Percentiles rank a stretch among this genome's conserved stretches.
Conservation (phyloP, 1,284 basidiomycete genomes). For the Phylloporus sp. region DNA sequence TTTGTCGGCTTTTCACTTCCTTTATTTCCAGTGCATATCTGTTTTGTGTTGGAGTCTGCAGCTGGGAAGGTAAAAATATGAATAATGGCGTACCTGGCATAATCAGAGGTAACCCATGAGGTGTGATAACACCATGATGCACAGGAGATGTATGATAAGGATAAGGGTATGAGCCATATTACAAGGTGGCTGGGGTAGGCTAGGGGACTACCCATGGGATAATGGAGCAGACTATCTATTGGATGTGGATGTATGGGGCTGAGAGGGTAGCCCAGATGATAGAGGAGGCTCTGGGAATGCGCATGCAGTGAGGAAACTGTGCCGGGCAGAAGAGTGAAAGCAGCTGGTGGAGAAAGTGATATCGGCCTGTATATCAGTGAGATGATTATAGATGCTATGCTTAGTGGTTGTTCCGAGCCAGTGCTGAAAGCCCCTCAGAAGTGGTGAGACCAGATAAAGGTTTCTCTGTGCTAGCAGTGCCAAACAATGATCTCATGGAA, state of each 20-base stretch:
- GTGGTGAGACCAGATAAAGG: conserved; percentile 11
- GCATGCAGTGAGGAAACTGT: conserved; percentile 40
- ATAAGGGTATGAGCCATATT: conserved; percentile 39
- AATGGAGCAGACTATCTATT: conserved; percentile 35
- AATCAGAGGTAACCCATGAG: conserved; percentile 73
- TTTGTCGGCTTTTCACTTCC: conserved; percentile 9
- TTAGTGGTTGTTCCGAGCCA: conserved; percentile 20
- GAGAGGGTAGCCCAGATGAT: conserved; percentile 38
- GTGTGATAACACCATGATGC: conserved; percentile 52
- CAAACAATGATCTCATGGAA: conserved; percentile 26
- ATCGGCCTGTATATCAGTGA: conserved; percentile 69
- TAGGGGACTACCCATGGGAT: conserved; percentile 35
- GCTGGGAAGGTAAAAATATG: conserved; percentile 57
- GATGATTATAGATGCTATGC: conserved; percentile 21
- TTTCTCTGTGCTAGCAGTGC: conserved; percentile 23
- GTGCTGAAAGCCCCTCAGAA: conserved; percentile 25
- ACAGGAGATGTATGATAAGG: conserved; percentile 40
- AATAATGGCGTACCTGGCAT: conserved; percentile 83
- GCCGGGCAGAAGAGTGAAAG: conserved; percentile 46
- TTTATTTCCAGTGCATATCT: conserved; percentile 12
- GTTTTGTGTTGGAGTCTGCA: conserved; percentile 24
- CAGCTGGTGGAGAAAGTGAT: conserved; percentile 61
- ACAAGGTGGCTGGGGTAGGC: conserved; percentile 35
- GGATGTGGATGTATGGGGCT: conserved; percentile 33
- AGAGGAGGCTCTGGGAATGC: conserved; percentile 39